A percentile compares a stretch with the other conserved stretches of the same genome.
Conservation (phyloP, 1,284 basidiomycete genomes). For the Ceratobasidium sp. region DNA sequence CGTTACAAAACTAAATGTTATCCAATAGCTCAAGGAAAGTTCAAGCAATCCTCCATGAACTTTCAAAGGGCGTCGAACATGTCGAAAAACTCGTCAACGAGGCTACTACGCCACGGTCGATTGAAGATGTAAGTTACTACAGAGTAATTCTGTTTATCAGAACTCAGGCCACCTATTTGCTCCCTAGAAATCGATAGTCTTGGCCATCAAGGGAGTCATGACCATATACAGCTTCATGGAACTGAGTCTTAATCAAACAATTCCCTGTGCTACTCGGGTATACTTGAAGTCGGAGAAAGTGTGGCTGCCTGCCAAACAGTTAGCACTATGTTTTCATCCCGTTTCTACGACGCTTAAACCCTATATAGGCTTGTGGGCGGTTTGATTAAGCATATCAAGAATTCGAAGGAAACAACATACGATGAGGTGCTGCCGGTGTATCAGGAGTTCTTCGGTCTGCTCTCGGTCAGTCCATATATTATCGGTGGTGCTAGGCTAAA, state of each 20-base stretch:
- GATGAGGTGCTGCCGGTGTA: not conserved
- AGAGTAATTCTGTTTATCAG: no score
- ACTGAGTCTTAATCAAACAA: not conserved
- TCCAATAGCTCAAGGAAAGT: not conserved
- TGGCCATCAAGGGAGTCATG: constrained; percentile 29
- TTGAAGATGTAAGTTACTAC: not conserved
- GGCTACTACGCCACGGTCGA: not conserved
- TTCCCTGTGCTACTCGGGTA: not conserved
- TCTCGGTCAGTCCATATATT: not conserved
- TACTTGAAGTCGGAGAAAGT: constrained; percentile 6
- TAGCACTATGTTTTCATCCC: not conserved
- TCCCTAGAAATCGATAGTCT: no score
- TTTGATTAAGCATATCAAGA: not conserved
- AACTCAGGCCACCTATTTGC: no score
- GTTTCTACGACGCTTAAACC: not conserved
- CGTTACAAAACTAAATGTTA: not conserved
- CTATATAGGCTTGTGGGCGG: not conserved
- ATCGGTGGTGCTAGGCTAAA: not conserved
- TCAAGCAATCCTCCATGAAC: not conserved
- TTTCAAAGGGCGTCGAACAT: not conserved
- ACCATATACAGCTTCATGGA: constrained; percentile 29
- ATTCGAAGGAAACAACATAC: not conserved
- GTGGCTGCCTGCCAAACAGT: constrained; percentile 18
- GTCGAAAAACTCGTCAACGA: not conserved
- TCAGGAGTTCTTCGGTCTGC: not conserved